Conservation (phyloP, 2,329 filamentous ascomycete genomes). For the Arthroderma uncinatum region DNA sequence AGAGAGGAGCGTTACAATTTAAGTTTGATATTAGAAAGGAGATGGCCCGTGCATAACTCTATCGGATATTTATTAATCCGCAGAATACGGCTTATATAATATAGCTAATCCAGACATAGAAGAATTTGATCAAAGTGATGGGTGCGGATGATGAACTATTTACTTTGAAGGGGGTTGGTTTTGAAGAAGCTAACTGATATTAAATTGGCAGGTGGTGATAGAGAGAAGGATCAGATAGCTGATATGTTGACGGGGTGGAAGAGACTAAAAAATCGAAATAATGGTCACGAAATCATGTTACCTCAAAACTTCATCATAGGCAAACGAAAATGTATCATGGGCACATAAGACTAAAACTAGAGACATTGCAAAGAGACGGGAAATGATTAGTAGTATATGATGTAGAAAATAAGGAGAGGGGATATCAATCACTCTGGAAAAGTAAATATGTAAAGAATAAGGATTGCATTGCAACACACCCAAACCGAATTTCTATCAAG, state of each 20-base stretch:
- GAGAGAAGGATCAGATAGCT: neutral
- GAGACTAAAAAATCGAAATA: neutral
- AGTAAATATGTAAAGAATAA: slow-evolving; percentile 1
- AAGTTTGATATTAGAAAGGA: neutral
- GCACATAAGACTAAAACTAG: slow-evolving; percentile 1
- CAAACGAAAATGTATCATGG: slow-evolving; percentile 3
- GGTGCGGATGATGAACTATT: too few relatives aligned
- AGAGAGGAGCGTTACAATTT: neutral
- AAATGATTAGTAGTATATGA: neutral
- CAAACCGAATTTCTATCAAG: slow-evolving; percentile 5
- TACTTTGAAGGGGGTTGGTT: too few relatives aligned
- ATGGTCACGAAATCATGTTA: neutral
- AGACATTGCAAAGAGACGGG: neutral
- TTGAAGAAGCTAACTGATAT: too few relatives aligned
- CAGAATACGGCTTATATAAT: neutral
- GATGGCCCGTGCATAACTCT: neutral
- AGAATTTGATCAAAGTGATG: too few relatives aligned
- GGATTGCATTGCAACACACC: neutral
- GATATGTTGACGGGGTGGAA: neutral
- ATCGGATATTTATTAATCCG: neutral
- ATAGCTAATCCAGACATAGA: neutral
- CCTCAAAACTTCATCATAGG: neutral
- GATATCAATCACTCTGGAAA: slow-evolving; percentile 1
- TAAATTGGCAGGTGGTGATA: neutral
- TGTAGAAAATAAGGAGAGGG: neutral